Evolutionary conservation across 2,329 filamentous ascomycete genomes (phyloP), one percentile per base, ranked within the genome.

Genomic region (Lasiodiplodia sp.): DNA sequence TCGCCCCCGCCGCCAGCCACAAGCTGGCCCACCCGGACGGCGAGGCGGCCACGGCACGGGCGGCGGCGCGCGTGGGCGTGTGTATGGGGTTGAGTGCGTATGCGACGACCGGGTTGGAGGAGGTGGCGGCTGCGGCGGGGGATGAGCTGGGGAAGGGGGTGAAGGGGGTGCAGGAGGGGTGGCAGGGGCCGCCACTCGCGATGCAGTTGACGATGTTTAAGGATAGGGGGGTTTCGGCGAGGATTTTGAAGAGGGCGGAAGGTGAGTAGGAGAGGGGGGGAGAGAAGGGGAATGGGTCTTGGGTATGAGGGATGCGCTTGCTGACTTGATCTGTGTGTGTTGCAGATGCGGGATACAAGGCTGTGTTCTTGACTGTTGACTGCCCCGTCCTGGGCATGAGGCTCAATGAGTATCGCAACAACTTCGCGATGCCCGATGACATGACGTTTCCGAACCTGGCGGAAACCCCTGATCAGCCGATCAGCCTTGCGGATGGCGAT

Each of bases 41-140:
- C 25, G 90, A 93, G 72, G 79, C 83, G 0, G 90, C 87, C 0
- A 84, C 87, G 0, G 88, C 90, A 0, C 79, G 82, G 25, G 88
- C 87, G 1, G 90, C 88, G 69, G 83, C 84, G 4, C 84, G 87
- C 31, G 80, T 89, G 1, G 82, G 83, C 1, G 83, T 92, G 0
- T 89, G 90, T 0, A 91, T 88, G 75, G 87, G 87, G 66, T 79
- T 92, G 68, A 88, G 86, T 70, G 91, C 90, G 2, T 89, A 88
- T 1, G 83, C 87, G 3, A 83, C 84, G 4, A 83, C 83, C 25
- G 84, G 84, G 0, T 87, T 92, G 67, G 89, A 92, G 74, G 86
- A 92, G 49, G 85, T 91, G 0, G 88, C 86, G 2, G 69, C 68
- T 25, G 75, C 40, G 74, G 75, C 0, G 76, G 76, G 1, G 75